A percentile compares a stretch with the other conserved stretches of the same genome.
phyloP scores from a whole-genome alignment of 805 yeast species.

The Kluyveromyces wickerhamii region DNA sequence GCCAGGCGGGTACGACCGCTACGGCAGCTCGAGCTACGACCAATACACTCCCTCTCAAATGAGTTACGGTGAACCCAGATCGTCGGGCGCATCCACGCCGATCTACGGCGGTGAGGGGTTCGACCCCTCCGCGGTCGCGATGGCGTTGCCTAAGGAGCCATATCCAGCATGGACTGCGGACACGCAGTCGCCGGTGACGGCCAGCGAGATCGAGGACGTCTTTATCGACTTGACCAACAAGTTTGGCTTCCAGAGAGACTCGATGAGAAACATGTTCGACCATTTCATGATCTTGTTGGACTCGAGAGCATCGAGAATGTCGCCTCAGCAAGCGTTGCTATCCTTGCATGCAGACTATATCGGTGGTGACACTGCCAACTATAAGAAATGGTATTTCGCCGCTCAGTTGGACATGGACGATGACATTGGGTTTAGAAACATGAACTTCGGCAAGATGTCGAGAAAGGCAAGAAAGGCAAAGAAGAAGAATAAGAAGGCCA shows the following conservation, averaged over 20 bases:
- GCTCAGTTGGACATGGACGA: conserved; percentile 84
- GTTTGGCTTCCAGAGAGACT: conserved; percentile 87
- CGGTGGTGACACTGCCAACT: conserved; percentile 82
- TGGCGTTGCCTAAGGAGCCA: conserved; percentile 81
- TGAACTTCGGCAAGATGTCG: conserved; percentile 67
- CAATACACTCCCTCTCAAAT: conserved; percentile 81
- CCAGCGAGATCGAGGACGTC: conserved; percentile 81
- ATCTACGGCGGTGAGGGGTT: conserved; percentile 58
- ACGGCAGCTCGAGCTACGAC: conserved; percentile 49
- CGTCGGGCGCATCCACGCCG: conserved; percentile 93
- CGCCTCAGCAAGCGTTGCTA: conserved; percentile 78
- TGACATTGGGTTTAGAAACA: conserved; percentile 73
- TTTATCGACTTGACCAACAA: conserved; percentile 76
- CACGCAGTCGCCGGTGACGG: conserved; percentile 76
- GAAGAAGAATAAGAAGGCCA: conserved; percentile 68
- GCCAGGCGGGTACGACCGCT: conserved; percentile 45
- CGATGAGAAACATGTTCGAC: conserved; percentile 87
- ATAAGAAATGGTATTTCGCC: conserved; percentile 83
- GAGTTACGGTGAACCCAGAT: conserved; percentile 75
- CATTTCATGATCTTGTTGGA: conserved; percentile 80
- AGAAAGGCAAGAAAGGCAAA: conserved; percentile 75
- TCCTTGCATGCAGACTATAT: conserved; percentile 81
- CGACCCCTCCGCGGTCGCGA: conserved; percentile 54
- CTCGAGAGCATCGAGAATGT: conserved; percentile 81
- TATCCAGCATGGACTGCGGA: conserved; percentile 99